Base-by-base conservation (phyloP, 2,329 filamentous ascomycete genomes). In the Cercospora berteroae region DNA sequence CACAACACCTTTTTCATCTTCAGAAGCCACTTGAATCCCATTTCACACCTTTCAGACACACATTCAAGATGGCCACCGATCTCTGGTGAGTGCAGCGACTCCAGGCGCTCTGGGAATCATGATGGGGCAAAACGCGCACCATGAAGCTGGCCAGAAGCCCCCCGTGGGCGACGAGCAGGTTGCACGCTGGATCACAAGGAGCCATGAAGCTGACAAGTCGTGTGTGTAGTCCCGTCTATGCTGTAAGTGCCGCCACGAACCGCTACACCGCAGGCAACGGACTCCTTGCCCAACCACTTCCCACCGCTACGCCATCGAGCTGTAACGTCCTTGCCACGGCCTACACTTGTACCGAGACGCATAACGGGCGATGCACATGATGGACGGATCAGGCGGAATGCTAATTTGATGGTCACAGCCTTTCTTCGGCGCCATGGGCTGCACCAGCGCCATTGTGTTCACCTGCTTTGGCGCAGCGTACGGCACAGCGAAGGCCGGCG, bases 401-500 rank as follows among this genome's bases (percentile, higher is more conserved):
- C 70, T 72, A 60, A 72, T 64, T 16, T 23, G 61, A 63, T 42
- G 31, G 33, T 27, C 9, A 73, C 79, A 90, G 88, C 89, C 94
- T 83, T 97, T 97, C 86, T 97, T 97, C 79, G 93, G 94, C 85
- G 93, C 93, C 81, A 95, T 97, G 91, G 94, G 94, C 82, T 97
- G 94, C 88, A 95, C 90, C 77, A 91, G 89, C 74, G 93, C 93
- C 82, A 97, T 97, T 79, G 92, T 97, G 79, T 97, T 97, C 87
- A 96, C 93, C 81, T 96, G 93, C 83, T 90, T 97, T 77, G 93
- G 95, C 81, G 95, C 95, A 79, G 93, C 95, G 75, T 99, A 98
- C 84, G 95, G 95, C 83, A 99, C 95, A 76, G 95, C 95, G 80
- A 99, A 99, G 89, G 96, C 95, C 79, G 95, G 95, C 85, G 95